Evolutionary conservation across 305 asterid genomes (phyloP), one percentile per base, ranked within the genome.

Genomic region (Fraxinus paxiana): DNA sequence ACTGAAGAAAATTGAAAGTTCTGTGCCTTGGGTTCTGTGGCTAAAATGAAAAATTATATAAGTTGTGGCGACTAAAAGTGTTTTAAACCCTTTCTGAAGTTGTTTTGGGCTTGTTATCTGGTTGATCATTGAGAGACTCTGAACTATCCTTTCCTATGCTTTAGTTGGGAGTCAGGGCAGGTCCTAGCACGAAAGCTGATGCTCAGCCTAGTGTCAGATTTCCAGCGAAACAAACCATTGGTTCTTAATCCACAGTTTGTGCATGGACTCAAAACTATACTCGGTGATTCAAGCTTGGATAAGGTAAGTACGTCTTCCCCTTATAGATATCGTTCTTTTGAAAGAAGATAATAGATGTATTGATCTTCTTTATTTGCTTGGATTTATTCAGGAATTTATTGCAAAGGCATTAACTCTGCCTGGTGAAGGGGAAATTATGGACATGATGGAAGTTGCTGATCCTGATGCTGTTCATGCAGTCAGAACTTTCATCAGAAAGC

Each of bases 111-210:
- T 7, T 7, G 13, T 4, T 22, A 26, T 22, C n/a, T 63, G 72
- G 72, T 63, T 63, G 72, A 63, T 17, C 8, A 30, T 69, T 59
- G 70, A 35, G 54, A 31, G 43, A 82, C 30, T 75, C 83, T 71
- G 12, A 82, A 73, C 17, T 48, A 35, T 77, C 35, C 6, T 76
- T 81, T 80, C 35, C 65, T 3, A 63, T 88, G 79, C 79, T 77
- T 77, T 77, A 94, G 99, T 76, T 96, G 99, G 99, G 99, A 96
- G 88, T 92, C 98, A 0, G 97, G 98, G 46, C 99, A 96, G 90
- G 88, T 89, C 7, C 85, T 96, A 88, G 97, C 94, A 37, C 92
- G 99, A 88, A 94, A 96, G 82, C 79, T 92, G 89, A 96, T 96
- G 98, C 97, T 96, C 82, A 86, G 84, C 81, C 87, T 92, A 75